Base-by-base conservation (phyloP, 2,329 filamentous ascomycete species). In the Phialocephala sp. region DNA sequence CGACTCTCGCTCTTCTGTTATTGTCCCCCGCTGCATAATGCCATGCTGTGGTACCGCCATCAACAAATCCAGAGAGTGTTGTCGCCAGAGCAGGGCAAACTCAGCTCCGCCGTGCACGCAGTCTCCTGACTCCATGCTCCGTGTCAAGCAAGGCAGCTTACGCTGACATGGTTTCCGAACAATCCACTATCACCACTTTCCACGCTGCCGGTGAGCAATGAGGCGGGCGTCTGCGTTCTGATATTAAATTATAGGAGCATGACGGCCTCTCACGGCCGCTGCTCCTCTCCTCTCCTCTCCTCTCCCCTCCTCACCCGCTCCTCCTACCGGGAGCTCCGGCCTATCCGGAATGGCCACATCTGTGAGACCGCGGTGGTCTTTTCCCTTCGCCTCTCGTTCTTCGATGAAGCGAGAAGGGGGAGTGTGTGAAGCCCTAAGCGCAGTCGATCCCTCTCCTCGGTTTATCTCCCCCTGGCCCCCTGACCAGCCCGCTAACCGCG, bases 81-180 rank as follows among this genome's bases (percentile, higher is more conserved):
- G 14, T 54, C 50, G 18, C 50, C 15, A 4, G 11, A 54, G 50
- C 50, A 32, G 50, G 50, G 50, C 50, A 54, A 54, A 36, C 35
- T 57, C 55, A 39, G 32, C 55, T 57, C 55, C 39, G 55, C 54
- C 55, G 37, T 12, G 35, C 24, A 35, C 12, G 55, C 24, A 20
- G 35, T 57, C 55, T 57, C 55, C 55, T 57, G 55, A 57, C 36
- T 54, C 18, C 12, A 18, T 27, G 35, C 8, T 37, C 35, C 4
- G 55, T 24, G 39, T 54, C 50, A 37, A 57, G 12, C 22, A 55
- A 55, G 18, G 55, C 9, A 57, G 55, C 55, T 57, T 39, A 57
- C 35, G 35, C 55, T 57, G 55, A 41, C 50, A 54, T 35, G 50
- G 50, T 35, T 54, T 54, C 12, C 32, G 50, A 54, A 35, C 14